These are phyloP conservation scores for Testicularia cyperi DNA, from an alignment of 1,284 basidiomycete species.

Conservation along the genomic window DNA sequence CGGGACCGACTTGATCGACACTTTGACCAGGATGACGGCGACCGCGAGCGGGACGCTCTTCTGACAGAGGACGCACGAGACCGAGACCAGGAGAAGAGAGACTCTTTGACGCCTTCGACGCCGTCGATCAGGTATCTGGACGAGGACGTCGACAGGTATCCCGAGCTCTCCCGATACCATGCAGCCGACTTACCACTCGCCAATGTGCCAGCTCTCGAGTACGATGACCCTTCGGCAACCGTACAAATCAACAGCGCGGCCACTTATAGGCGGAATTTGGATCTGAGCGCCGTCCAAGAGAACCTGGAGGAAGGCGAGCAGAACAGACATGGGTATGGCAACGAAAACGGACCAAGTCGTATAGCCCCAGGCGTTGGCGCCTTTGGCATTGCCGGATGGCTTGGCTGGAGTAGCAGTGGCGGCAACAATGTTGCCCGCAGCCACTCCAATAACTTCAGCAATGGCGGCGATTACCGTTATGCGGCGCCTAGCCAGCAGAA, in stretches of 20 bases:
- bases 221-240: slow-evolving; percentile 3
- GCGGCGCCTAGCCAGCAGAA: too few relatives aligned
- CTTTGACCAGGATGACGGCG: slow-evolving; percentile 8
- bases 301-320: slow-evolving; percentile 7
- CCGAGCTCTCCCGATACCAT: slow-evolving; percentile 31
- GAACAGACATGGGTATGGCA: neutral
- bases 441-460: too few relatives aligned
- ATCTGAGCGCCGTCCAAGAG: slow-evolving; percentile 8
- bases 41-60: slow-evolving; percentile 21
- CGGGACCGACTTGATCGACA: slow-evolving; percentile 1
- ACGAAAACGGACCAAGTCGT: too few relatives aligned
- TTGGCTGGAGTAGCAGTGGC: slow-evolving; percentile 12
- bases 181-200: slow-evolving; percentile 10
- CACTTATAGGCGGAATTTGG: neutral
- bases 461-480: too few relatives aligned
- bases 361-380: slow-evolving; percentile 15
- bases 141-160: slow-evolving; percentile 9
- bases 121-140: neutral
- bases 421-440: neutral
- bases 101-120: neutral
- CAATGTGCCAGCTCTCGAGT: slow-evolving; percentile 22
- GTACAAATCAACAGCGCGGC: neutral
- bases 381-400: slow-evolving; percentile 22
- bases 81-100: neutral
- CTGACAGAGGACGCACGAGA: slow-evolving; percentile 11